Conservation (phyloP, 1,284 basidiomycete genomes). For the Cystobasidium pallidum region DNA sequence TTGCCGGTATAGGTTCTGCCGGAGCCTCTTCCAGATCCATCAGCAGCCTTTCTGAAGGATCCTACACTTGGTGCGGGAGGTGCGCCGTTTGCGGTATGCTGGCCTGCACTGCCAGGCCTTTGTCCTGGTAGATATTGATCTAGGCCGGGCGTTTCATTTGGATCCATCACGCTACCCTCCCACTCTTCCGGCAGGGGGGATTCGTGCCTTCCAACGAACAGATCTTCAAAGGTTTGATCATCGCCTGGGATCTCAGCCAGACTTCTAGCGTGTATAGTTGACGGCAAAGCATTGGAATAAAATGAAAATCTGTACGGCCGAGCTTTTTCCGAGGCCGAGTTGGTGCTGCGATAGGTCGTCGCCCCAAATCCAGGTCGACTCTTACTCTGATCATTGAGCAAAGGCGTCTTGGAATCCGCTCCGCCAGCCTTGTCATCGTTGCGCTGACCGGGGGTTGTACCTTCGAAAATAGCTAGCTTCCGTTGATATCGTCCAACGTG, state of each 20-base stretch:
- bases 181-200: conserved; percentile 47
- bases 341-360: conserved; percentile 54
- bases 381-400: conserved; percentile 53
- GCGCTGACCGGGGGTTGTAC: conserved; percentile 57
- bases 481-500: conserved; percentile 62
- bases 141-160: neutral
- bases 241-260: conserved; percentile 91
- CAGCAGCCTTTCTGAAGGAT: conserved; percentile 23
- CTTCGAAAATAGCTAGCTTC: conserved; percentile 91
- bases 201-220: conserved; percentile 68
- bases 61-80: conserved; percentile 24
- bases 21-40: conserved; percentile 1
- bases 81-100: conserved; percentile 24
- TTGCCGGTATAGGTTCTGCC: neutral
- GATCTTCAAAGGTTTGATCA: conserved; percentile 87
- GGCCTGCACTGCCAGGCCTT: conserved; percentile 33
- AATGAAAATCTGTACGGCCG: conserved; percentile 97
- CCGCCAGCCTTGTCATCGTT: conserved; percentile 56
- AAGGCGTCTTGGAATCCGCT: conserved; percentile 55
- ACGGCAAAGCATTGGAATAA: conserved; percentile 89
- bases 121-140: conserved; percentile 27
- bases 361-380: conserved; percentile 54
- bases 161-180: conserved; percentile 34
- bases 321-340: conserved; percentile 59
- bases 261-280: conserved; percentile 92